Conservation (phyloP, 1,139 yeast species). For the Candida dubliniensis region DNA sequence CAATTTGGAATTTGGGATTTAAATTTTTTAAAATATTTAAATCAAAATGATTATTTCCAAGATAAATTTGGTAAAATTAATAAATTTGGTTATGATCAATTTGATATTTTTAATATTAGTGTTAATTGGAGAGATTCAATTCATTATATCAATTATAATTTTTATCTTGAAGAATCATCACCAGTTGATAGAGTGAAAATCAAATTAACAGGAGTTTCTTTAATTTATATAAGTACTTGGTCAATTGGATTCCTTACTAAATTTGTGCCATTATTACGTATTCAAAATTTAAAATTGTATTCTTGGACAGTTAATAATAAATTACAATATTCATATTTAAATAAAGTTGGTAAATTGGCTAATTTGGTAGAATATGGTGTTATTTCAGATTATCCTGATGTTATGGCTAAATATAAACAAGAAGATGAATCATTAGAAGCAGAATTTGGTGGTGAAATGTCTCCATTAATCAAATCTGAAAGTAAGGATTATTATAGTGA, state of each 20-base stretch:
- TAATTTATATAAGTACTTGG: slow-evolving; percentile 44
- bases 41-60: slow-evolving; percentile 42
- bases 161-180: slow-evolving; percentile 29
- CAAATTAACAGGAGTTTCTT: slow-evolving; percentile 39
- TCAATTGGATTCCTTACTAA: slow-evolving; percentile 33
- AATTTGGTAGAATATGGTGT: slow-evolving; percentile 48
- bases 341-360: slow-evolving; percentile 26
- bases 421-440: slow-evolving; percentile 7
- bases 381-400: slow-evolving; percentile 60
- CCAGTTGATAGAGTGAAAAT: slow-evolving; percentile 25
- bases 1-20: slow-evolving; percentile 84
- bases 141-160: slow-evolving; percentile 37
- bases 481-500: slow-evolving; percentile 11
- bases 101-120: slow-evolving; percentile 41
- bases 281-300: slow-evolving; percentile 55
- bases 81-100: slow-evolving; percentile 23
- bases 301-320: slow-evolving; percentile 80
- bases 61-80: slow-evolving; percentile 15
- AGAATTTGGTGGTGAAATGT: slow-evolving; percentile 4
- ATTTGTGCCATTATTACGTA: slow-evolving; percentile 38
- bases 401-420: slow-evolving; percentile 25
- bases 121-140: slow-evolving; percentile 36
- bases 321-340: slow-evolving; percentile 47
- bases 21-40: slow-evolving; percentile 57
- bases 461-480: slow-evolving; percentile 5